phyloP scores from a whole-genome alignment of 2,329 filamentous ascomycete species.

The Aspergillus fructus region DNA sequence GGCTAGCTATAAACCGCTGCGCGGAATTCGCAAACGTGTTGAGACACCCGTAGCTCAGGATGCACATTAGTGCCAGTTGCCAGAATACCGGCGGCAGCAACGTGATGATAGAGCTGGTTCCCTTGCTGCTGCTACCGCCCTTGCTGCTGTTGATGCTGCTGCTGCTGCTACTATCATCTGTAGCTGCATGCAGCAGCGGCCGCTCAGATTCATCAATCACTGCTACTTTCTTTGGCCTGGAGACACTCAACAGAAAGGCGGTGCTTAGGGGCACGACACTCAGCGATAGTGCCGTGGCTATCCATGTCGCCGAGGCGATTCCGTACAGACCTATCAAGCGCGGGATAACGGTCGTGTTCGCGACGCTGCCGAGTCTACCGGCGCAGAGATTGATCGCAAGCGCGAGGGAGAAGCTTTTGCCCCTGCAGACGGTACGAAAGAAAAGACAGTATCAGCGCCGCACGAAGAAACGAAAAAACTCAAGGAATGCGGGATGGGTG shows the following conservation, averaged over 20 bases:
- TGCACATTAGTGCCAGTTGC: constrained; percentile 1
- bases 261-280: background rate
- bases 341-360: constrained; percentile 4
- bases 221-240: too few species aligned
- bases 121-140: too few species aligned
- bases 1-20: constrained; percentile 4
- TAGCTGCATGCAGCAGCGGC: too few species aligned
- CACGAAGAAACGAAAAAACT: background rate
- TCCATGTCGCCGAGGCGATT: background rate
- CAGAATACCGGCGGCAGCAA: background rate
- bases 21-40: constrained; percentile 9
- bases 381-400: background rate
- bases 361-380: constrained; percentile 7
- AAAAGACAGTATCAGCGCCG: background rate
- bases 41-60: constrained; percentile 1
- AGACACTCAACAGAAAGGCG: background rate
- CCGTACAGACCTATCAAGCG: background rate
- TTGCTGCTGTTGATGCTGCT: too few species aligned
- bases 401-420: background rate
- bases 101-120: background rate
- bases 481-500: background rate
- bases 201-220: too few species aligned
- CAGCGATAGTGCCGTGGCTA: background rate
- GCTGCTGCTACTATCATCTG: too few species aligned
- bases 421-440: background rate